Evolutionary conservation across 306 rosid genomes (phyloP).

Genomic region (Urtica urens): DNA sequence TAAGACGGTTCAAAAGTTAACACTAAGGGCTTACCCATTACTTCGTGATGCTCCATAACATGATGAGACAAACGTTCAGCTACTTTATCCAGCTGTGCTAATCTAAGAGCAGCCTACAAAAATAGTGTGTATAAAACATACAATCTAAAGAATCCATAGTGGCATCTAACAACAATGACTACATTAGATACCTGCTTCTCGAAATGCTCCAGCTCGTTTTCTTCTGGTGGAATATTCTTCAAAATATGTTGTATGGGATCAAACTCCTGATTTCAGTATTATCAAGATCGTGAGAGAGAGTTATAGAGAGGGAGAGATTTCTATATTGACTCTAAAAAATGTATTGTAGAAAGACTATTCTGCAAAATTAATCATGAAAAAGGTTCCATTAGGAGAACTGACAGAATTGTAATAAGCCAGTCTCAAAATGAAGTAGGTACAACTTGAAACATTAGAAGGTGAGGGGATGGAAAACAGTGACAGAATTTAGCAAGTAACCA

Average conservation of each 20-base stretch:
- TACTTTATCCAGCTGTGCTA: conserved; percentile 84
- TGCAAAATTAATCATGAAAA: too few relatives aligned
- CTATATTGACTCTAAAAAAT: too few relatives aligned
- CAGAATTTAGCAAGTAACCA: too few relatives aligned
- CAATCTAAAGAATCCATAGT: conserved; percentile 9
- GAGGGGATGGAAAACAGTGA: too few relatives aligned
- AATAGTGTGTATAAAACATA: background rate
- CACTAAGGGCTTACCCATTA: conserved; percentile 72
- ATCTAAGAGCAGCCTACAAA: conserved; percentile 73
- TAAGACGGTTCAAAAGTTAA: background rate
- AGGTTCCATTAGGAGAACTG: too few relatives aligned
- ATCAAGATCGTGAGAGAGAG: background rate
- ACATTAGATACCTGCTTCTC: conserved; percentile 64
- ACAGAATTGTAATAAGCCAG: too few relatives aligned
- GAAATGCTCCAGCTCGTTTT: conserved; percentile 54
- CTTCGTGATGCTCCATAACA: conserved; percentile 98
- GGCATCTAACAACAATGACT: background rate
- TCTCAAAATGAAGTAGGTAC: too few relatives aligned
- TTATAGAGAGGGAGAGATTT: background rate
- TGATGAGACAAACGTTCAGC: conserved; percentile 77
- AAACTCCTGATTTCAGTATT: conserved; percentile 55
- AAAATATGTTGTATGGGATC: conserved; percentile 79
- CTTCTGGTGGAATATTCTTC: conserved; percentile 67
- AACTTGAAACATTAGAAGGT: too few relatives aligned
- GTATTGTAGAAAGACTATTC: too few relatives aligned